These are phyloP conservation scores for Auricularia sp. DNA, from an alignment of 768 basidiomycete genomes.

Conservation along the genomic window DNA sequence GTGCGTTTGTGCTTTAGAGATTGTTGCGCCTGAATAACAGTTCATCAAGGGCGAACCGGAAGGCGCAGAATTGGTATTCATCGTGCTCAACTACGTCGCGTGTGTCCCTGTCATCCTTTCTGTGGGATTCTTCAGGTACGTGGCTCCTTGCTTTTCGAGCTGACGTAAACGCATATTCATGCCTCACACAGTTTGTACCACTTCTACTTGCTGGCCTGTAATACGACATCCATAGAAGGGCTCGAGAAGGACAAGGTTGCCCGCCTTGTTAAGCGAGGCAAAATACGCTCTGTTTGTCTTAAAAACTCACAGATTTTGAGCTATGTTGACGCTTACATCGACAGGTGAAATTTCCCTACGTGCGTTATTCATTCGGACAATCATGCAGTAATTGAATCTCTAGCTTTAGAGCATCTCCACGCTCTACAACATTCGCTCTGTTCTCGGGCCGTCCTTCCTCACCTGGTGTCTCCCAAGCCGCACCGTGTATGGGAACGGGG, in stretches of 20 bases:
- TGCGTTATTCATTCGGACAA: conserved; percentile 26
- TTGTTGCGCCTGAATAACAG: not conserved
- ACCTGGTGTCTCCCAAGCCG: conserved; percentile 78
- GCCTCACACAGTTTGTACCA: conserved; percentile 67
- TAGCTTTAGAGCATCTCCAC: conserved; percentile 57
- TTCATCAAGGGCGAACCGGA: conserved; percentile 53
- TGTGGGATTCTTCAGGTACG: conserved; percentile 85
- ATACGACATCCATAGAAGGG: conserved; percentile 92
- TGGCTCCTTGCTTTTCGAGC: not conserved
- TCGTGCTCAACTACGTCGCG: conserved; percentile 78
- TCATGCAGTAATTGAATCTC: not conserved
- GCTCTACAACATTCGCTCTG: conserved; percentile 59
- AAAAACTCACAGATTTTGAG: not conserved
- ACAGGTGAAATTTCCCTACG: conserved; percentile 89
- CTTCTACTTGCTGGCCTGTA: conserved; percentile 60
- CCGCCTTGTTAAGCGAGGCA: conserved; percentile 72
- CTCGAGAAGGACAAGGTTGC: conserved; percentile 97
- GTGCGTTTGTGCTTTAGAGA: conserved; percentile 35
- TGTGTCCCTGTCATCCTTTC: conserved; percentile 78
- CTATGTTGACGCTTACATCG: conserved; percentile 2
- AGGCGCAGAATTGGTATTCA: conserved; percentile 60
- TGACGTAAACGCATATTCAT: conserved; percentile 10
- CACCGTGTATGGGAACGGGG: conserved; percentile 53
- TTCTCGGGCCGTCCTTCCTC: conserved; percentile 65
- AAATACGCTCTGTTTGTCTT: conserved; percentile 59